Evolutionary conservation across 2,329 filamentous ascomycete genomes (phyloP).

Genomic region (Alternaria novae-zelandiae): DNA sequence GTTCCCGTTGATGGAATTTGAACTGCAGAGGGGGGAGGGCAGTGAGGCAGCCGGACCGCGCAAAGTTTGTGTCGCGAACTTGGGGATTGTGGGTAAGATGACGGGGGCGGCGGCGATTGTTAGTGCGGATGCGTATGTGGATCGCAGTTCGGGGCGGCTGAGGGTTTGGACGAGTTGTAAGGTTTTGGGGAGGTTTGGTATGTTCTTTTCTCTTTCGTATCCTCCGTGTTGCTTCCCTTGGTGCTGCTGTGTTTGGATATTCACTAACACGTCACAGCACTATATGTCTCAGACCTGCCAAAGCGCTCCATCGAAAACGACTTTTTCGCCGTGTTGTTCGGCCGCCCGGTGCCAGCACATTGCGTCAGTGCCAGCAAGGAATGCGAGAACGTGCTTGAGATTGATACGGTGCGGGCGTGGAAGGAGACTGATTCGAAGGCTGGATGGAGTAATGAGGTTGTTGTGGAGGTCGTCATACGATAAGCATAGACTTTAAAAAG

Average conservation of each 20-base stretch:
- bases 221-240: neutral
- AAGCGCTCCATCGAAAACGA: slow-evolving; percentile 65
- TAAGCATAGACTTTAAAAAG: neutral
- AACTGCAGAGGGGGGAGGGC: slow-evolving; percentile 48
- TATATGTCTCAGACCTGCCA: slow-evolving; percentile 77
- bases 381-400: slow-evolving; percentile 69
- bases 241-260: neutral
- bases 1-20: slow-evolving; percentile 68
- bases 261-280: slow-evolving; percentile 54
- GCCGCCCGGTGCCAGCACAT: slow-evolving; percentile 69
- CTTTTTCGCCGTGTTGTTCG: slow-evolving; percentile 78
- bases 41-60: slow-evolving; percentile 26
- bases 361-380: slow-evolving; percentile 66
- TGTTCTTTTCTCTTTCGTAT: slow-evolving; percentile 22
- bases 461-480: slow-evolving; percentile 42
- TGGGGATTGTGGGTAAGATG: slow-evolving; percentile 89
- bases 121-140: slow-evolving; percentile 64
- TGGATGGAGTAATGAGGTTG: slow-evolving; percentile 72
- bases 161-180: slow-evolving; percentile 75
- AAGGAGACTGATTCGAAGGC: slow-evolving; percentile 70
- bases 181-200: slow-evolving; percentile 76
- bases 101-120: slow-evolving; percentile 81
- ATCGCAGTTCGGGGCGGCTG: slow-evolving; percentile 64
- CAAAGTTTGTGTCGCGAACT: slow-evolving; percentile 65
- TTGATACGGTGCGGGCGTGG: slow-evolving; percentile 83